Evolutionary conservation across 495 filamentous ascomycete species (phyloP), one percentile per base, ranked within the genome.

Genomic region (Wilcoxina mikolae): DNA sequence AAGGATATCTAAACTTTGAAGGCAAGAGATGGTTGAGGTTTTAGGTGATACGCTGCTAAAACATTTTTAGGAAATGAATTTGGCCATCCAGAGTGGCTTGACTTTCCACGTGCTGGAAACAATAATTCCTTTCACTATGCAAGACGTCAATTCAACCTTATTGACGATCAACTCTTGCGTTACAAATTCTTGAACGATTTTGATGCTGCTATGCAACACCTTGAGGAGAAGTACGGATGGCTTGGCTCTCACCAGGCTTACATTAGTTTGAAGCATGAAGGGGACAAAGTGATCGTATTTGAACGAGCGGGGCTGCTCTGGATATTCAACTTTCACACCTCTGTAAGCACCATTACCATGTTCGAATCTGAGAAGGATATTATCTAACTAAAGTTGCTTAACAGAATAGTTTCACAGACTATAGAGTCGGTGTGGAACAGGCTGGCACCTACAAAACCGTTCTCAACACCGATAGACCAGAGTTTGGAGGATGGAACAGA

Each of bases 11-110:
- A 51, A 96, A 95, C 71, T 98, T 98, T 63, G 87, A 94, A 69
- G 91, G 90, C 58, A 33, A 25, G 44, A 28, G 28, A 0, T 1
- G 10, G 22, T 48, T 28, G 4, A 10, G 18, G 1, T 25, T 54
- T 12, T n/a, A 15, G 11, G 20, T 12, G 17, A 29, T 31, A 55
- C 20, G 18, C 23, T 48, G 23, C 23, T 12, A 47, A 43, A 20
- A 18, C 20, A 23, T 31, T 38, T 29, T 12, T 20, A 60, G 58
- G 61, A 56, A 98, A 98, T 69, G 91, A 98, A 68, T 98, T 98
- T 68, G 91, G 91, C 1, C 91, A 98, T 68, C 91, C 91, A 0
- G 91, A 98, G 72, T 98, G 91, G 91, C 86, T 98, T 53, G 91
- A 98, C 68, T 98, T 98, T 70, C 91, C 91, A 10, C 83, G 91